Evolutionary conservation across 768 basidiomycete genomes (phyloP).

Genomic region (Boletellus ananas): DNA sequence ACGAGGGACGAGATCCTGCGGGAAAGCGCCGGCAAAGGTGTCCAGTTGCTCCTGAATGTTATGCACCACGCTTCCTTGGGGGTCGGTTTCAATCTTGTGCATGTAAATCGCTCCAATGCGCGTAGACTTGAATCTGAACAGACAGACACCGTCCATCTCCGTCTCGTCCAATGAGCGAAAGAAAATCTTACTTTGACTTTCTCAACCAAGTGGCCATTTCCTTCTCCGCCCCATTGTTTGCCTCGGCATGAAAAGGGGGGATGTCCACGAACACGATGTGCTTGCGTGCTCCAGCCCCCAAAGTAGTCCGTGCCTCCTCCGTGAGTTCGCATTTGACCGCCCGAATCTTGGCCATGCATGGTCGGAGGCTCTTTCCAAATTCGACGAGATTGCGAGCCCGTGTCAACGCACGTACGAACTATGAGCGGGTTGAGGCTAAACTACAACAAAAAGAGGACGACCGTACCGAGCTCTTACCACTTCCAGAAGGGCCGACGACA

Average conservation of each 20-base stretch:
- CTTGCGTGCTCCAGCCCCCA: neutral
- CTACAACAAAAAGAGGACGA: neutral
- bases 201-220: slow-evolving; percentile 7
- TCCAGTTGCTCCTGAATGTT: slow-evolving; percentile 4
- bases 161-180: neutral
- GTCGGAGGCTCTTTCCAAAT: neutral
- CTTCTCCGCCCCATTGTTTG: neutral
- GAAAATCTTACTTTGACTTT: slow-evolving; percentile 1
- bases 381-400: neutral
- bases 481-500: slow-evolving; percentile 16
- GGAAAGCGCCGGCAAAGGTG: slow-evolving; percentile 7
- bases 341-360: neutral
- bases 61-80: fast-evolving
- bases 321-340: slow-evolving; percentile 15
- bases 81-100: slow-evolving; percentile 8
- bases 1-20: neutral
- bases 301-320: neutral
- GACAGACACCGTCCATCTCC: neutral
- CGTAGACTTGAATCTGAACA: slow-evolving; percentile 10
- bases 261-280: slow-evolving; percentile 23
- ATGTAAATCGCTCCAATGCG: slow-evolving; percentile 13
- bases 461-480: slow-evolving; percentile 20
- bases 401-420: slow-evolving; percentile 14
- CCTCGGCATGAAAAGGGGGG: slow-evolving; percentile 12
- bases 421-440: neutral